Conservation (phyloP, 129 eudicot genomes). For the Flaveria brownii region DNA sequence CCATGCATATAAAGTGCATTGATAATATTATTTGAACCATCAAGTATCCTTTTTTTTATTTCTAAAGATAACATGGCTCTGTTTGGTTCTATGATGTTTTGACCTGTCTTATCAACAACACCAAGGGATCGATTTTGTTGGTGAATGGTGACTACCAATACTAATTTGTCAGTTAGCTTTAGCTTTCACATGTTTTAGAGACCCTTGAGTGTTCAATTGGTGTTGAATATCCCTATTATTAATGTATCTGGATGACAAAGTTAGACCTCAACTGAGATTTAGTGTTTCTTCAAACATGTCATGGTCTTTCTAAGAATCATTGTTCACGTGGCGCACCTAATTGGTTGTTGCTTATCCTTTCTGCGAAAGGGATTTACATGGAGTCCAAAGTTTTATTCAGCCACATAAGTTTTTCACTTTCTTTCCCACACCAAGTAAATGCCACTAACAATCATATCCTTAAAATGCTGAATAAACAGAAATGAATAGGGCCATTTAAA, state of each 20-base stretch:
- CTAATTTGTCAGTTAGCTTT: no score
- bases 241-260: not conserved
- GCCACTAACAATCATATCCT: constrained; percentile 13
- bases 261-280: constrained; percentile 12
- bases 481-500: not conserved
- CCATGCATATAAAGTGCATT: not conserved
- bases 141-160: no score
- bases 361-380: not conserved
- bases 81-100: no score
- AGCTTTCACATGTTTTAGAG: not conserved
- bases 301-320: not conserved
- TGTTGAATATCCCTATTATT: constrained; percentile 3
- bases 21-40: no score
- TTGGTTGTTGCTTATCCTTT: constrained; percentile 17
- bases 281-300: not conserved
- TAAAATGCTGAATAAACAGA: not conserved
- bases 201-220: not conserved
- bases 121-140: no score
- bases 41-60: no score
- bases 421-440: not conserved
- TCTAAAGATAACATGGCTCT: no score
- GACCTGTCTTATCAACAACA: no score
- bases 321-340: not conserved
- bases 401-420: not conserved
- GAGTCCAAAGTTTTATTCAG: not conserved